Conservation (phyloP, 1,139 yeast species). For the Blastobotrys persicus region DNA sequence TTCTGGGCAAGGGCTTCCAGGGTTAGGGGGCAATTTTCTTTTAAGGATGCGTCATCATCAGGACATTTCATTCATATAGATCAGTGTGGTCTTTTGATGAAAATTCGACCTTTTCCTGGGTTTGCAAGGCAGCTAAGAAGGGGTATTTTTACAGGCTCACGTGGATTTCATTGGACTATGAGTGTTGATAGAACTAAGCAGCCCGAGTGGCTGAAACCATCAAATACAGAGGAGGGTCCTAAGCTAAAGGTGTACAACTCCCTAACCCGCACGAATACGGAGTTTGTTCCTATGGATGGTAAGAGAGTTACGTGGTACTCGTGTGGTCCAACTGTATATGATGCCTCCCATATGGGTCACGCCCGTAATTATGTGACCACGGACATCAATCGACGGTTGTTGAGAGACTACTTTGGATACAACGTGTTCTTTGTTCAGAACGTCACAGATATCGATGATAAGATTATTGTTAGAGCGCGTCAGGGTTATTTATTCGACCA, state of each 20-base stretch:
- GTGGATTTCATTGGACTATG: neutral
- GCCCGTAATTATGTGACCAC: slow-evolving; percentile 95
- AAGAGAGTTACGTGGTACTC: slow-evolving; percentile 88
- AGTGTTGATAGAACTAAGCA: slow-evolving; percentile 19
- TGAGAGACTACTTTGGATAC: slow-evolving; percentile 89
- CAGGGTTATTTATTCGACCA: slow-evolving; percentile 77
- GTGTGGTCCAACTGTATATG: slow-evolving; percentile 99
- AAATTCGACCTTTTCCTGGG: neutral
- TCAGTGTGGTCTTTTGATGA: neutral
- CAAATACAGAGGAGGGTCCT: slow-evolving; percentile 18
- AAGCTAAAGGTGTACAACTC: slow-evolving; percentile 66
- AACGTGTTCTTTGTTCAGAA: slow-evolving; percentile 86
- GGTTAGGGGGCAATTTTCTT: neutral
- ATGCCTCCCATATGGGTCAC: slow-evolving; percentile 98
- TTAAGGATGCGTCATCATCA: neutral
- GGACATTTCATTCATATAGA: neutral
- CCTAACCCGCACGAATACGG: slow-evolving; percentile 76
- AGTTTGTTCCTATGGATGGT: slow-evolving; percentile 59
- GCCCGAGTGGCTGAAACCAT: slow-evolving; percentile 28
- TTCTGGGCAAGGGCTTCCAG: neutral
- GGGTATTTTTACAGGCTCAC: neutral
- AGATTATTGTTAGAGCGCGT: slow-evolving; percentile 91
- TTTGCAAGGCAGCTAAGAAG: neutral
- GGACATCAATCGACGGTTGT: slow-evolving; percentile 84
- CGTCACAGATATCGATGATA: slow-evolving; percentile 96